phyloP scores from a whole-genome alignment of 2,329 filamentous ascomycete genomes.

The Microdochium paspali region DNA sequence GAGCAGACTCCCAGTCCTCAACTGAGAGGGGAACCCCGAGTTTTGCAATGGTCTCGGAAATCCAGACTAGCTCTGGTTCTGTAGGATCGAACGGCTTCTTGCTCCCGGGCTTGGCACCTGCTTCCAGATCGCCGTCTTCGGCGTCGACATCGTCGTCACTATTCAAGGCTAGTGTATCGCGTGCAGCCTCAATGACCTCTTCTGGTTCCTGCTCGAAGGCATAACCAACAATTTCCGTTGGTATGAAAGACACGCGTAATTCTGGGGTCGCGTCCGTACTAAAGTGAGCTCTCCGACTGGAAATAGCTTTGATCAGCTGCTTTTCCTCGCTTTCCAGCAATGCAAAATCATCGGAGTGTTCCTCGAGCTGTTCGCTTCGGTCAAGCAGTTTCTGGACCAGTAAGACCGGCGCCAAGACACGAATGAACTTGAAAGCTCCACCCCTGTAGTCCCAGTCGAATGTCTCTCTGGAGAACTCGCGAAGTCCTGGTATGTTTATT shows the following conservation, averaged over 20 bases:
- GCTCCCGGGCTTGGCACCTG: conserved; percentile 11
- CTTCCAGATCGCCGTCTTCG: conserved; percentile 14
- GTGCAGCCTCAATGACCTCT: conserved; percentile 39
- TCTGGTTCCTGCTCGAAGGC: conserved; percentile 66
- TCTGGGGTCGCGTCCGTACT: conserved; percentile 70
- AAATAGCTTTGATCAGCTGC: conserved; percentile 54
- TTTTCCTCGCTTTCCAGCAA: conserved; percentile 34
- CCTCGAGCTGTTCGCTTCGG: conserved; percentile 21
- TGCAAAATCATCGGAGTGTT: conserved; percentile 17
- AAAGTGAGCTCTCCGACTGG: conserved; percentile 58
- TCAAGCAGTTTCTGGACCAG: conserved; percentile 50
- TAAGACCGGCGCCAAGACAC: conserved; percentile 68
- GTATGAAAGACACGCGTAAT: conserved; percentile 68
- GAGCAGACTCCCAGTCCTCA: conserved; percentile 49
- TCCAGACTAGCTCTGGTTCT: conserved; percentile 57
- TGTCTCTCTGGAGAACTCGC: conserved; percentile 65
- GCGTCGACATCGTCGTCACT: conserved; percentile 55
- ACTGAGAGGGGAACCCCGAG: conserved; percentile 57
- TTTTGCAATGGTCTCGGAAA: conserved; percentile 54
- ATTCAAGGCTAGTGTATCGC: conserved; percentile 49
- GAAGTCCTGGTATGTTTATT: conserved; percentile 57
- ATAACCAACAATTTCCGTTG: conserved; percentile 67
- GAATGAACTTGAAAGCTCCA: conserved; percentile 78
- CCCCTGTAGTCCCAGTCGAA: conserved; percentile 78
- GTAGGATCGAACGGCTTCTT: conserved; percentile 53